Evolutionary conservation across 2,329 filamentous ascomycete species (phyloP).

Genomic region (Mycosphaerella sp.): DNA sequence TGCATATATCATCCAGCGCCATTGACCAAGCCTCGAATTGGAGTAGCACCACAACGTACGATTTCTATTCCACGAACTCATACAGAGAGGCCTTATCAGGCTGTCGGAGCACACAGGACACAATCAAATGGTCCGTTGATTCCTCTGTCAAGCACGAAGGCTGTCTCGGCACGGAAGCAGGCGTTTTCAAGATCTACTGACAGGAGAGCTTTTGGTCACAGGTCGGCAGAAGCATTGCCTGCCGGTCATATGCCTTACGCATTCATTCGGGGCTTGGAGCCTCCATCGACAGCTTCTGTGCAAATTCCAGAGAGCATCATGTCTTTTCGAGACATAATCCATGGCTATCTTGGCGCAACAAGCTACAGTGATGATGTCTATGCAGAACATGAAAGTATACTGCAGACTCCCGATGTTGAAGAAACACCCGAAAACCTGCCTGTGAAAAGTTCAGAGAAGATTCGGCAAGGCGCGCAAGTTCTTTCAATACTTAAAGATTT

Average conservation of each 20-base stretch:
- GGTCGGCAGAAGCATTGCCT: conserved; percentile 11
- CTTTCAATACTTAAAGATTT: conserved; percentile 31
- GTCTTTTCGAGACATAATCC: conserved; percentile 28
- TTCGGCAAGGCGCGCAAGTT: conserved; percentile 32
- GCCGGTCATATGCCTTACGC: conserved; percentile 10
- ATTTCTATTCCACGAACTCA: conserved; percentile 10
- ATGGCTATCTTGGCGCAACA: conserved; percentile 32
- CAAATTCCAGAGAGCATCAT: conserved; percentile 23
- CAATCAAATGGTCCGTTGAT: conserved; percentile 11
- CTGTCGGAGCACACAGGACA: conserved; percentile 1
- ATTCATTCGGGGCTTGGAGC: conserved; percentile 14
- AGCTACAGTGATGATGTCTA: conserved; percentile 33
- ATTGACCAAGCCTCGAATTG: conserved; percentile 24
- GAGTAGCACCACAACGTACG: conserved; percentile 16
- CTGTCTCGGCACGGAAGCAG: conserved; percentile 7
- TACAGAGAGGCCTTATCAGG: conserved; percentile 13
- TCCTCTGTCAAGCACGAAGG: conserved; percentile 22
- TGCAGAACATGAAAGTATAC: conserved; percentile 28
- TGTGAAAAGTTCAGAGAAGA: conserved; percentile 28
- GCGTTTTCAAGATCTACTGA: conserved; percentile 8
- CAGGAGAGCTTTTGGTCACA: conserved; percentile 3
- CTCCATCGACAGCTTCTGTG: conserved; percentile 19
- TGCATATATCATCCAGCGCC: conserved; percentile 36
- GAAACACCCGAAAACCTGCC: conserved; percentile 24
- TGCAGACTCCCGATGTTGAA: conserved; percentile 24